Conservation (phyloP, 192 early-diverging fungal species). For the Dimargaris cristalligena region DNA sequence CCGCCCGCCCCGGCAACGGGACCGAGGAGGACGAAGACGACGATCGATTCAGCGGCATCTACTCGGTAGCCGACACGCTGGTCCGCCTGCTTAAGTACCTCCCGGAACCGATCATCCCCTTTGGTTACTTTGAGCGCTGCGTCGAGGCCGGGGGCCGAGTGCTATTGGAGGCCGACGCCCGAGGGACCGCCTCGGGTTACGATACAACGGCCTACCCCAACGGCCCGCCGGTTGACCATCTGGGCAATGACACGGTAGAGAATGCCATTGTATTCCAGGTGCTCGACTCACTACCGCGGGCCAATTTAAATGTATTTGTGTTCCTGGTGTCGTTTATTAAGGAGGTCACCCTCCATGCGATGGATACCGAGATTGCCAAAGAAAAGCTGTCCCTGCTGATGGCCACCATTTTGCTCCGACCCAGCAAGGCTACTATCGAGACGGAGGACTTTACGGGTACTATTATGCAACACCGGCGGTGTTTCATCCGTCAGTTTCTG, state of each 20-base stretch:
- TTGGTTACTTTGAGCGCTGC: constrained; percentile 38
- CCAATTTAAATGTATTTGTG: constrained; percentile 58
- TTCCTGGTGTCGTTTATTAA: constrained; percentile 66
- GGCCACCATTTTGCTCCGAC: constrained; percentile 4
- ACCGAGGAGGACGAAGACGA: constrained; percentile 18
- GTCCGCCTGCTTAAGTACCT: constrained; percentile 52
- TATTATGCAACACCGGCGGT: background rate
- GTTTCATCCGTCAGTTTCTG: constrained; percentile 8
- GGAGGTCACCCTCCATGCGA: constrained; percentile 19
- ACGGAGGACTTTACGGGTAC: background rate
- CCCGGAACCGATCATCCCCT: constrained; percentile 55
- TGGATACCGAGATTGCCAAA: background rate
- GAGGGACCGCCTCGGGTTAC: background rate
- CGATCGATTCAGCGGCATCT: constrained; percentile 14
- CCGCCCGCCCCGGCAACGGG: constrained; percentile 2
- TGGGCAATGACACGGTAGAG: background rate
- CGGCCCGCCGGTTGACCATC: constrained; percentile 9
- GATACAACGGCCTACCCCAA: constrained; percentile 14
- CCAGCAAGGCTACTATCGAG: background rate
- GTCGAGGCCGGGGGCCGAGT: constrained; percentile 38
- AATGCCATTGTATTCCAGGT: constrained; percentile 27
- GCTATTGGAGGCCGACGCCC: constrained; percentile 5
- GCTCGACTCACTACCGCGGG: constrained; percentile 38
- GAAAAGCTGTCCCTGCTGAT: background rate
- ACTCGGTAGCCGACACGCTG: constrained; percentile 23